Evolutionary conservation across 352 stramenopile genomes (phyloP), one percentile per base, ranked within the genome.

Genomic region (Phytophthora pseudosyringae): DNA sequence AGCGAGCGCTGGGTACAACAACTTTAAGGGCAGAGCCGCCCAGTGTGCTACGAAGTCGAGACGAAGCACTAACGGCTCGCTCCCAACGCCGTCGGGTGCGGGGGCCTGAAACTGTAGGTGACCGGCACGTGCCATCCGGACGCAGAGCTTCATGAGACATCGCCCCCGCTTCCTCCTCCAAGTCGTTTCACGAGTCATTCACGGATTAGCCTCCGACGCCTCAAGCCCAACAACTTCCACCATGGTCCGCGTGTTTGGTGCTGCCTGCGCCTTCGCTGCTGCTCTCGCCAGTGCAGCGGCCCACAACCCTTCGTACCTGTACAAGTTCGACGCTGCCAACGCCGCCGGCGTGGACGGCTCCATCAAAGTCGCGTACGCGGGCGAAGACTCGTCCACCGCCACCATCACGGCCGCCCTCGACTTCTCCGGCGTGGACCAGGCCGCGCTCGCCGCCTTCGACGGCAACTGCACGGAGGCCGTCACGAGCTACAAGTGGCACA

Each of bases 401-500:
- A 78, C 51, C 12, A 73, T 88, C 51, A 64, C 66, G n/a, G 71
- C 67, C 6, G 45, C 67, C 9, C 63, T 88, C 38, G 76, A 86
- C 49, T 88, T 88, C 48, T 74, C 60, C 4, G 44, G 48, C 5
- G 54, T 84, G 10, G 33, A 75, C 44, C 61, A 71, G 39, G 28
- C 18, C 1, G 41, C 66, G 1, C 55, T 84, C 35, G 43, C 40
- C 16, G 53, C 69, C 1, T 64, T 73, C n/a, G 78, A 86, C 36
- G 61, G 40, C 35, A 75, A 80, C 43, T 87, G 76, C 68, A 77
- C 69, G 1, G 50, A 45, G n/a, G 45, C 59, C 29, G 71, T 86
- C 3, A 80, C 60, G 46, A 56, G 49, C 33, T 88, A 67, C 50
- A 84, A 86, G 62, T 88, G 77, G 75, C 79, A 88, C 64, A 80